phyloP scores from a whole-genome alignment of 2,329 filamentous ascomycete genomes.

The Alternaria incomplexa region DNA sequence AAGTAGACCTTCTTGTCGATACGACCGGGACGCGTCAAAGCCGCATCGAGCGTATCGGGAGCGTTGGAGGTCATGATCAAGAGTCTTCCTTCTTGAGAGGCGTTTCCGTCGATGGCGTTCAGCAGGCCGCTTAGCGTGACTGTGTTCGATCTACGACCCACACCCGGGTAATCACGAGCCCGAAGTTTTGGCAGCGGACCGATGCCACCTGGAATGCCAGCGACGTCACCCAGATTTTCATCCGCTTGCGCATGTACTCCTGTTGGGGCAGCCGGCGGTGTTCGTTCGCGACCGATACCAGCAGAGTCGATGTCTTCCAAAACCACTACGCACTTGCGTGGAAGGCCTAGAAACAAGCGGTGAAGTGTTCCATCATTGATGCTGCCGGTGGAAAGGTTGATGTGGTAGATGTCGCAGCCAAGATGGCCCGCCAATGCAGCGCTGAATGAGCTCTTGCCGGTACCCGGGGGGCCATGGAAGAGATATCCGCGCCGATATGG shows the following conservation, averaged over 20 bases:
- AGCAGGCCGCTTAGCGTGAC: slow-evolving; percentile 71
- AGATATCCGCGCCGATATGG: slow-evolving; percentile 49
- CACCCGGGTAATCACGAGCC: not conserved
- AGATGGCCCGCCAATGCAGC: slow-evolving; percentile 47
- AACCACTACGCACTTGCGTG: slow-evolving; percentile 47
- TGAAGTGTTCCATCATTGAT: slow-evolving; percentile 41
- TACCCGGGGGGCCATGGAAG: slow-evolving; percentile 50
- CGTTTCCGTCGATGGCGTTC: slow-evolving; percentile 83
- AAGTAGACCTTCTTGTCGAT: slow-evolving; percentile 83
- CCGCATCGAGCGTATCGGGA: slow-evolving; percentile 73
- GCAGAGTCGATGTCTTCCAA: slow-evolving; percentile 52
- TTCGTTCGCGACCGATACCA: slow-evolving; percentile 35
- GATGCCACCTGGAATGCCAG: not conserved
- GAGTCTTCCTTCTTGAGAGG: slow-evolving; percentile 77
- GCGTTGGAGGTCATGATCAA: slow-evolving; percentile 84
- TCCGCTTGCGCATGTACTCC: not conserved
- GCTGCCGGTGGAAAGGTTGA: slow-evolving; percentile 42
- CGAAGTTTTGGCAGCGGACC: not conserved
- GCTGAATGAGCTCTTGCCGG: slow-evolving; percentile 50
- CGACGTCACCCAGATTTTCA: not conserved
- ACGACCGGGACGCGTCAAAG: slow-evolving; percentile 74
- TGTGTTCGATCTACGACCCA: not conserved
- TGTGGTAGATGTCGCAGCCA: slow-evolving; percentile 47
- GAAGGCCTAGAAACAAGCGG: slow-evolving; percentile 28
- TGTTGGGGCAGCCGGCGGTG: not conserved